Evolutionary conservation across 164 flowering plant species (phyloP).

Genomic region (Stephania cephalantha): DNA sequence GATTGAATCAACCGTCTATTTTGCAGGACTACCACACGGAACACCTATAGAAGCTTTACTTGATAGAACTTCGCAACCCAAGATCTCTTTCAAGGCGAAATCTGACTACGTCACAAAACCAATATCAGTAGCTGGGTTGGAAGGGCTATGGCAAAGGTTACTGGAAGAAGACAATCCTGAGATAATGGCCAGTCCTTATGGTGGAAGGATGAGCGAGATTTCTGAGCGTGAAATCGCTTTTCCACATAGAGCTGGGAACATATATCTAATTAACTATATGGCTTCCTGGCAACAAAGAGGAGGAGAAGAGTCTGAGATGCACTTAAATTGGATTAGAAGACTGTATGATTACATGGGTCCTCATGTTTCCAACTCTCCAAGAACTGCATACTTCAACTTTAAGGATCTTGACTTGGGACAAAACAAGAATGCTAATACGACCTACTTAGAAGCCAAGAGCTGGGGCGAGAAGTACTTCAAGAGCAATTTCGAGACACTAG

Average conservation of each 20-base stretch:
- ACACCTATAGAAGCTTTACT: slow-evolving; percentile 2
- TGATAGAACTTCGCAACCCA: slow-evolving; percentile 1
- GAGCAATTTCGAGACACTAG: slow-evolving; percentile 31
- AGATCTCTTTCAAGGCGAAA: slow-evolving; percentile 8
- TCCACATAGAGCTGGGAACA: slow-evolving; percentile 20
- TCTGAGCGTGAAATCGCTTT: slow-evolving; percentile 17
- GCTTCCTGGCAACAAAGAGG: slow-evolving; percentile 13
- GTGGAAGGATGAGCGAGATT: slow-evolving; percentile 26
- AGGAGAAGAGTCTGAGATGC: slow-evolving; percentile 6
- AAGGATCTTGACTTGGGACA: slow-evolving; percentile 12
- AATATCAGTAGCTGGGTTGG: slow-evolving; percentile 10
- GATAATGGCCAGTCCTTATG: slow-evolving; percentile 14
- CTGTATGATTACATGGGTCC: slow-evolving; percentile 16
- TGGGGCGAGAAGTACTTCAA: slow-evolving; percentile 35
- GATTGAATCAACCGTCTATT: slow-evolving; percentile 16
- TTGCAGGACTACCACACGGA: background rate
- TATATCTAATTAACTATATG: slow-evolving; percentile 15
- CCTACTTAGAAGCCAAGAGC: slow-evolving; percentile 19
- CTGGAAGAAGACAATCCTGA: slow-evolving; percentile 7
- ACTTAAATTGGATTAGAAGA: slow-evolving; percentile 18
- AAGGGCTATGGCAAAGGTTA: slow-evolving; percentile 15
- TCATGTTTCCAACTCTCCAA: slow-evolving; percentile 17
- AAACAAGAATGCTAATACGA: slow-evolving; percentile 9
- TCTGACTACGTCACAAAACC: slow-evolving; percentile 13
- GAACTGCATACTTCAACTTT: slow-evolving; percentile 13